Percentiles rank a stretch among this genome's conserved stretches.
Conservation (phyloP, 192 early-diverging fungal genomes). For the Chytriomyces confervae region DNA sequence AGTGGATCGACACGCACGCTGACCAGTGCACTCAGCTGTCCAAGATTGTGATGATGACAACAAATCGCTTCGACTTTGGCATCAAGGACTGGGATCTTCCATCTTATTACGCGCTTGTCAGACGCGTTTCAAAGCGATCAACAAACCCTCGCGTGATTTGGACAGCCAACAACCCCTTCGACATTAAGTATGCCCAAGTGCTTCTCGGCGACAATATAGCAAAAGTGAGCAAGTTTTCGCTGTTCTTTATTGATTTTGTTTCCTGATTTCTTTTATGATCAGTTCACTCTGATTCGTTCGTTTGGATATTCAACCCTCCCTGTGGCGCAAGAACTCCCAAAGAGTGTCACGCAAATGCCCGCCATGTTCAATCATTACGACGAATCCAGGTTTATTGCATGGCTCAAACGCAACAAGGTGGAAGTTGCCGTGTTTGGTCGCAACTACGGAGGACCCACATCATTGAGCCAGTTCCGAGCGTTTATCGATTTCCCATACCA, state of each 20-base stretch:
- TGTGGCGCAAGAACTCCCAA: background rate
- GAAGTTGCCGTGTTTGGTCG: constrained; percentile 12
- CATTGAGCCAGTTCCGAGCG: constrained; percentile 17
- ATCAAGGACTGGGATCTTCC: constrained; percentile 9
- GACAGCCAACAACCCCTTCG: constrained; percentile 29
- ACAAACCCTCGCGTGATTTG: constrained; percentile 3
- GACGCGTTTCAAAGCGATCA: background rate
- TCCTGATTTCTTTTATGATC: background rate
- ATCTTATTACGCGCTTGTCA: constrained; percentile 5
- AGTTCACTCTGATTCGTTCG: constrained; percentile 26
- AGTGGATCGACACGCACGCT: constrained; percentile 6
- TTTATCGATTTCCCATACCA: constrained; percentile 34
- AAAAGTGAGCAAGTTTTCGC: background rate
- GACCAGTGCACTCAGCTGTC: background rate
- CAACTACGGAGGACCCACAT: constrained; percentile 26
- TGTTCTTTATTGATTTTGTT: background rate
- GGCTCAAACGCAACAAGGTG: constrained; percentile 17
- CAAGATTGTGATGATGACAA: constrained; percentile 31
- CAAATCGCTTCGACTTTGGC: constrained; percentile 26
- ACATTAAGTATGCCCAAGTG: constrained; percentile 25
- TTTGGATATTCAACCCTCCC: constrained; percentile 29
- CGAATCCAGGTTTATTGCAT: constrained; percentile 25
- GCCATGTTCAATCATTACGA: constrained; percentile 21
- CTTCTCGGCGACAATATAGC: background rate
- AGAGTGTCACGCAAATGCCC: background rate